A percentile compares a stretch with the other conserved stretches of the same genome.
These are phyloP conservation scores for Xylariaceae sp. DNA, from an alignment of 2,329 filamentous ascomycete genomes.

Conservation along the genomic window DNA sequence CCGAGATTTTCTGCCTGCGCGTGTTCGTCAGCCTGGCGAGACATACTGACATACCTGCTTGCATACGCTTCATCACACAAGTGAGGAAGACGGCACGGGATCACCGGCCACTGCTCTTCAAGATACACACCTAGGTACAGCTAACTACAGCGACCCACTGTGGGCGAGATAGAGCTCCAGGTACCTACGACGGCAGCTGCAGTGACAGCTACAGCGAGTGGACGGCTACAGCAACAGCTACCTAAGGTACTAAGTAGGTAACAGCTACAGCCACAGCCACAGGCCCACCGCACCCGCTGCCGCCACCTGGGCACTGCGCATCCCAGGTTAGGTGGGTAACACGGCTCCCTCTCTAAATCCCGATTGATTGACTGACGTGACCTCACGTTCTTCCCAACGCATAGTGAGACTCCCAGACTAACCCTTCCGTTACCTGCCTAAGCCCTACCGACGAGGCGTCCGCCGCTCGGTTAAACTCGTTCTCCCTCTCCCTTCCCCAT, in stretches of 20 bases:
- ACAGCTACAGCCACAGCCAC: background rate
- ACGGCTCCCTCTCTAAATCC: background rate
- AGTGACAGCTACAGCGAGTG: background rate
- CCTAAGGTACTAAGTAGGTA: background rate
- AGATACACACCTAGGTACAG: background rate
- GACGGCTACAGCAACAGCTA: background rate
- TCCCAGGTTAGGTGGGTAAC: background rate
- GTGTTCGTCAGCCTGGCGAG: constrained; percentile 11
- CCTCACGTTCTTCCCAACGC: constrained; percentile 6
- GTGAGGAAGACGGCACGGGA: background rate
- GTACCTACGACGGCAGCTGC: background rate
- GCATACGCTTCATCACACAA: background rate
- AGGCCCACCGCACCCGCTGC: background rate
- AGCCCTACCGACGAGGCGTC: constrained; percentile 14
- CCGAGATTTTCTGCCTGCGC: constrained; percentile 1
- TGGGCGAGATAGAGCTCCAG: too few species aligned
- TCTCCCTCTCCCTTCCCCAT: constrained; percentile 3
- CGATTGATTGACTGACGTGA: constrained; percentile 7
- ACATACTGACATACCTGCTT: constrained; percentile 1
- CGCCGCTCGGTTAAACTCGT: constrained; percentile 7
- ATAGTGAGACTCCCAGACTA: background rate
- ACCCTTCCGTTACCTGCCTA: constrained; percentile 12
- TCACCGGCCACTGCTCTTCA: background rate
- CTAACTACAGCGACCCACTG: background rate
- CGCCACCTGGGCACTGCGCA: too few species aligned